Percentiles rank a stretch among this genome's conserved stretches.
phyloP scores from a whole-genome alignment of 768 basidiomycete genomes.

The Royoungia palumana region DNA sequence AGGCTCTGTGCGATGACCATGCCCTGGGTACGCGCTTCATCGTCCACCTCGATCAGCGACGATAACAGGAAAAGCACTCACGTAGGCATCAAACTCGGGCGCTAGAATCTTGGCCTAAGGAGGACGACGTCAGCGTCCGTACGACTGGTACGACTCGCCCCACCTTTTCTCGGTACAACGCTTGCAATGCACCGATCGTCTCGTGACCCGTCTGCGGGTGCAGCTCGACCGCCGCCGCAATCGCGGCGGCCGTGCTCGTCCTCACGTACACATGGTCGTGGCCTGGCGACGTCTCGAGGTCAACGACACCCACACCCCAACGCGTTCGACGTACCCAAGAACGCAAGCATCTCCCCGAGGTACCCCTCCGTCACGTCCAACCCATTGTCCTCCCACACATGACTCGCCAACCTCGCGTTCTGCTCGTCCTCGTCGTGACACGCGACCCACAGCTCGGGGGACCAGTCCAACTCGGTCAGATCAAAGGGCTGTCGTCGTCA shows the following conservation, averaged over 20 bases:
- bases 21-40: conserved; percentile 48
- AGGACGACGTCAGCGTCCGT: neutral
- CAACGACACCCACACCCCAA: neutral
- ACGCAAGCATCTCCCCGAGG: conserved; percentile 53
- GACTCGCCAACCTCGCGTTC: conserved; percentile 74
- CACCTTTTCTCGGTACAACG: conserved; percentile 83
- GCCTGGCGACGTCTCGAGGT: conserved; percentile 37
- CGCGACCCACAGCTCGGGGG: conserved; percentile 81
- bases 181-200: conserved; percentile 55
- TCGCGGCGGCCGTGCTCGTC: conserved; percentile 60
- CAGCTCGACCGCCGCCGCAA: conserved; percentile 73
- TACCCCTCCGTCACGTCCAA: conserved; percentile 74
- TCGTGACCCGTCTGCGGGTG: conserved; percentile 56
- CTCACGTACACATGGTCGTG: conserved; percentile 83
- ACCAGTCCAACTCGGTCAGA: conserved; percentile 92
- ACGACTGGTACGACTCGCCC: neutral
- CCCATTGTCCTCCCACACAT: conserved; percentile 95
- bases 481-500: conserved; percentile 70
- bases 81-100: conserved; percentile 93
- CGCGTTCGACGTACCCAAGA: conserved; percentile 53
- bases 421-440: conserved; percentile 89
- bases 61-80: conserved; percentile 35
- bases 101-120: conserved; percentile 78
- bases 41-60: neutral
- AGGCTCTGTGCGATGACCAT: conserved; percentile 88